Percentiles rank a stretch among this genome's conserved stretches.
Evolutionary conservation across 2,329 filamentous ascomycete genomes (phyloP).

Genomic region (Phialemoniopsis sp.): DNA sequence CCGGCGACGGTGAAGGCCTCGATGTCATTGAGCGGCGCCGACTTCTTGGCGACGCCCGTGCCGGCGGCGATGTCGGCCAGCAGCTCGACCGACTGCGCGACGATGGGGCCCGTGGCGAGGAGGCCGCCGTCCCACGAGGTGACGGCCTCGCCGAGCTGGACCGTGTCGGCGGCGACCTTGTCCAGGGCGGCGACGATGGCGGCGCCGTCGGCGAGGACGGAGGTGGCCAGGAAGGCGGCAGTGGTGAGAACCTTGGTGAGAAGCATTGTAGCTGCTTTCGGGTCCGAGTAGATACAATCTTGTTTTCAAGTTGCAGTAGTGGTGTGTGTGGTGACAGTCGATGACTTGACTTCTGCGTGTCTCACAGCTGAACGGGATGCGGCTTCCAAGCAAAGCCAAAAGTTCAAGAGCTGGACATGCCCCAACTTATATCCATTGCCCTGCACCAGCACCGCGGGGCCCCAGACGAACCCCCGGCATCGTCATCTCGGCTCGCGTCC

Average conservation of each 20-base stretch:
- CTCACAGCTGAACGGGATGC: too few species aligned
- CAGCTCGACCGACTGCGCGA: constrained; percentile 29
- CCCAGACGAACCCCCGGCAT: too few species aligned
- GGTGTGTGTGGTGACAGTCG: too few species aligned
- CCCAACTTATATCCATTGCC: too few species aligned
- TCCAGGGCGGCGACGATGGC: constrained; percentile 28
- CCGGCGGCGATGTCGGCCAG: constrained; percentile 33
- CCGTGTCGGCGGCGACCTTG: constrained; percentile 24
- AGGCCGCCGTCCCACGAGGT: constrained; percentile 30
- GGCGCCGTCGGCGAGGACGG: constrained; percentile 23
- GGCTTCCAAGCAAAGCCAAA: too few species aligned
- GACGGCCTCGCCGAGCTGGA: constrained; percentile 14
- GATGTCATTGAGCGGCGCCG: constrained; percentile 27
- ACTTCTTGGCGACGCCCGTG: constrained; percentile 27
- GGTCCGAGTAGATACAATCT: background rate
- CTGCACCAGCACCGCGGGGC: too few species aligned
- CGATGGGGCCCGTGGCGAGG: constrained; percentile 33
- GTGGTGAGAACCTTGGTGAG: constrained; percentile 7
- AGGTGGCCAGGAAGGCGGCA: constrained; percentile 3
- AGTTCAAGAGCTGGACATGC: too few species aligned
- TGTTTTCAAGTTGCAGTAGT: too few species aligned
- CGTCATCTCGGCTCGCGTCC: too few species aligned
- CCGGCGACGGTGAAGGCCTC: constrained; percentile 33
- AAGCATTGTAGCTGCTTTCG: constrained; percentile 5
- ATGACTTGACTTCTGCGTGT: too few species aligned